Percentiles rank a stretch among this genome's conserved stretches.
These are phyloP conservation scores for Eucalyptus erythrocorys DNA, from an alignment of 345 rosid genomes.

Conservation along the genomic window DNA sequence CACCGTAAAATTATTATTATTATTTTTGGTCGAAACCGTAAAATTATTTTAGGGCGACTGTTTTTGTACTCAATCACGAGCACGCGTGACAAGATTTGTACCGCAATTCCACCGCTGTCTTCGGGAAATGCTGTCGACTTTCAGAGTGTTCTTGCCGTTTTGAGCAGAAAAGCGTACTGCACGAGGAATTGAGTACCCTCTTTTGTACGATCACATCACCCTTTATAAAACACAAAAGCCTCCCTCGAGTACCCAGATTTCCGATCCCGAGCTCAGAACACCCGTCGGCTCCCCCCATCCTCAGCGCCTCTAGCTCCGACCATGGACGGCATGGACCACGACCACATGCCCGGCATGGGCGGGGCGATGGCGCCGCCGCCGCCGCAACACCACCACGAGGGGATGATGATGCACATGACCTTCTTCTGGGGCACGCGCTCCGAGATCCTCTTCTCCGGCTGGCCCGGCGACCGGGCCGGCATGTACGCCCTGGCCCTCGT, in stretches of 20 bases:
- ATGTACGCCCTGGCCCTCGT: slow-evolving; percentile 46
- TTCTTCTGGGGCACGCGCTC: slow-evolving; percentile 66
- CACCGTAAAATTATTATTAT: background rate
- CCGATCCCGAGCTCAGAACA: background rate
- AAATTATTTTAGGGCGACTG: background rate
- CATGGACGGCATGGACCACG: background rate
- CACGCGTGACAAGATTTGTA: background rate
- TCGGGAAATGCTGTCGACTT: background rate
- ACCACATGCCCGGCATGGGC: background rate
- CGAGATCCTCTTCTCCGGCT: slow-evolving; percentile 50
- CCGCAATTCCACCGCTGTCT: background rate
- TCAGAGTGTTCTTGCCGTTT: background rate
- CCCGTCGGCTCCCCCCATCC: background rate
- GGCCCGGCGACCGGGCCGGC: slow-evolving; percentile 45
- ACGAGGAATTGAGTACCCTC: background rate
- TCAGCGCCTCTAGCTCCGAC: background rate
- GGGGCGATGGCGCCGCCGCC: background rate
- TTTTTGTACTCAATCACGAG: background rate
- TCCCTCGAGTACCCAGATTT: background rate
- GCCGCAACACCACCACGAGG: slow-evolving; percentile 3
- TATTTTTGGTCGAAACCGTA: no score
- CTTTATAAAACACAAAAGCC: background rate
- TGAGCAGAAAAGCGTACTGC: background rate
- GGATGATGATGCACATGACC: slow-evolving; percentile 54
- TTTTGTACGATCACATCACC: background rate